Evolutionary conservation across 2,329 filamentous ascomycete genomes (phyloP), one percentile per base, ranked within the genome.

Genomic region (Exophiala bonariae): DNA sequence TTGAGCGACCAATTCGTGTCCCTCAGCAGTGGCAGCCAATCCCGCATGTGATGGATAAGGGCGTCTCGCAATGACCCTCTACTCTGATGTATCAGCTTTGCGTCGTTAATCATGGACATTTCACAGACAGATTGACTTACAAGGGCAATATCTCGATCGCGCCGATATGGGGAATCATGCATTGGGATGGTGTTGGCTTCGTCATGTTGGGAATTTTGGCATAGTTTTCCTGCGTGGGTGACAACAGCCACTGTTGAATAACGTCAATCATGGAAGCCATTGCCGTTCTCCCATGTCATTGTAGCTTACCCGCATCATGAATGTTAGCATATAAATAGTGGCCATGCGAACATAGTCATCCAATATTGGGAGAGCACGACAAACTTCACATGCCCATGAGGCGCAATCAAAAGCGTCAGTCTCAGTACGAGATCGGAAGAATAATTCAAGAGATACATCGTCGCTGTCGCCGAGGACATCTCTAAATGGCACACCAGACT

Each of bases 291-390:
- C 6, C 6, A 26, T 6, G 6, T 6, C 23, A 26, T 6, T n/a
- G n/a, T n/a, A n/a, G n/a, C 52, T 47, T 40, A 55, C 52, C 43
- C 49, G 30, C 52, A 55, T 55, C 49, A 55, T 47, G 17, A 35
- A 44, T 18, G 52, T 52, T 3, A 55, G 44, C 26, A 55, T 22
- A 36, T 35, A 52, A 5, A 42, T 43, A 11, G 30, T 33, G 13
- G 41, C 52, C 13, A 55, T 35, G 4, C 52, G 49, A 16, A 52
- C 44, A 43, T 41, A 55, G 10, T 52, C 23, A 16, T 55, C 49
- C 32, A 34, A 18, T 34, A 34, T 14, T 39, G 36, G 5, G 14
- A 39, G 20, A 26, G 17, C 20, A 18, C 52, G 49, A 30, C 37
- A 44, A 11, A 55, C 46, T 28, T 55, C 52, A 19, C 52, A 52